Base-by-base conservation (phyloP, 164 flowering plant genomes). In the Akebia trifoliata region DNA sequence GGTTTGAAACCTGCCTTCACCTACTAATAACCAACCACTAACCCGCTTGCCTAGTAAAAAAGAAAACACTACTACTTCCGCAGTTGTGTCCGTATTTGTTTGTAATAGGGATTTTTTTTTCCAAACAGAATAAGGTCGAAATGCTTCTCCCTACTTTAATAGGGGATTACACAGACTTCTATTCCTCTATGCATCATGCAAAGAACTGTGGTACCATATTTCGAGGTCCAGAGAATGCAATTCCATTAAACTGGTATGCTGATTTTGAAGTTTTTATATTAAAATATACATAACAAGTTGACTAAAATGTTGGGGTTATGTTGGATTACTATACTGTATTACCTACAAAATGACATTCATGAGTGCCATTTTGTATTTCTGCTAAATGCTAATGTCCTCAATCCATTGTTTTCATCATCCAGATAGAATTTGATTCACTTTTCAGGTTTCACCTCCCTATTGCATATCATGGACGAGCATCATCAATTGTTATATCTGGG, bases 381-480 rank as follows among this genome's bases (percentile, higher is more conserved):
- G n/a, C n/a, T n/a, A n/a, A n/a, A n/a, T n/a, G n/a, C n/a, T n/a
- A n/a, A 51, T 51, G 28, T 51, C 6, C 20, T 21, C 26, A 40
- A 37, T 42, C 50, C 22, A 15, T 29, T 14, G 14, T 21, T 54
- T 53, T 59, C 34, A 25, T 54, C 29, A 26, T 30, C 24, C 21
- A 26, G 42, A 21, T 42, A 36, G 4, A 21, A 20, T 2, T 53
- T 28, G 42, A 14, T 32, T 18, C 6, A 32, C 26, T 58, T 66
- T 75, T 36, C 80, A 93, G 99, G 97, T 94, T 79, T 68, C 83
- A 81, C 63, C 83, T 94, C 64, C 96, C 99, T 47, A 87, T 94
- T 60, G 99, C 96, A 29, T 94, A 94, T 69, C 97, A 94, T 76
- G 99, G 99, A 63, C 81, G 96, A 44, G 90, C 99, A 47, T 94